Evolutionary conservation across 1,284 basidiomycete genomes (phyloP), one percentile per base, ranked within the genome.

Genomic region (Trichosporon sp.): DNA sequence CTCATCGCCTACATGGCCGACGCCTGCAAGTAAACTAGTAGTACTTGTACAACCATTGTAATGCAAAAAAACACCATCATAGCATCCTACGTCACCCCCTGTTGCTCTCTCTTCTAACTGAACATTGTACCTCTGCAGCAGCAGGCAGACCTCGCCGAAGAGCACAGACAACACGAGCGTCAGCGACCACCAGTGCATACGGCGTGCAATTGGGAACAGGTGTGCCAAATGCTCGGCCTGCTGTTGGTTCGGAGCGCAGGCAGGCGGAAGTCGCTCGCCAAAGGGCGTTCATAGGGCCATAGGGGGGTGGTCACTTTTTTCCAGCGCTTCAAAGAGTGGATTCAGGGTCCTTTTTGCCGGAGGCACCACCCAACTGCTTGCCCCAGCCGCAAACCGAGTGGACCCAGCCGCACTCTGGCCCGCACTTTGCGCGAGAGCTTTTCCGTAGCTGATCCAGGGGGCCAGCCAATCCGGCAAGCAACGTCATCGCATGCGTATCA

Each of bases 1-100:
- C 90, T 96, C 65, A 79, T 84, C 73, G 76, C 80, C 72, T 78
- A 78, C 75, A 76, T 83, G 65, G 76, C 31, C 32, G 59, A 63
- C 31, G 59, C 59, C 32, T 35, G 31, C 59, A 63, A 63, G 59
- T 63, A 63, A 63, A 26, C 16, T 63, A 63, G 31, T 31, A 4
- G 14, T 35, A 32, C 31, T 63, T 35, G 31, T 35, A 31, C 31
- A 31, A 31, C 31, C 21, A 37, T 35, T 35, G 32, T 63, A 63
- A 35, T 63, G 32, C 32, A 35, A 32, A 63, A 35, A 35, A 63
- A 63, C 59, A 63, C 59, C 59, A 63, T n/a, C 59, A 35, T 63
- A 63, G 59, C 59, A 63, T 63, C 59, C 31, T 35, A 12, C 10
- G 12, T 35, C 31, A 4, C 14, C 32, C 26, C 14, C 5, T 61